Evolutionary conservation across 2,329 filamentous ascomycete species (phyloP).

Genomic region (Exophiala aquamarina): DNA sequence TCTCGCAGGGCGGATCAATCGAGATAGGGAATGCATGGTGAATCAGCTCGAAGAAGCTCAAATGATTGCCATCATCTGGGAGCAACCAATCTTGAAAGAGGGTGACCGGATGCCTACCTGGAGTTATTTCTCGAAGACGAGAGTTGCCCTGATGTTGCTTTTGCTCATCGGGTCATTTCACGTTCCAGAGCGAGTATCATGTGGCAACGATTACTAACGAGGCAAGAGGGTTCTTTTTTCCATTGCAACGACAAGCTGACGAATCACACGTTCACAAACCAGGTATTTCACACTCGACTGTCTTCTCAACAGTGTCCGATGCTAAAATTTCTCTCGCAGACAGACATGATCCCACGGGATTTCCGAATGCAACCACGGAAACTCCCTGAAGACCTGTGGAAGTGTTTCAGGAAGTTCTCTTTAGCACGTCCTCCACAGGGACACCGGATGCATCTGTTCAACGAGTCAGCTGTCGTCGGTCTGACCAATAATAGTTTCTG

Average conservation of each 20-base stretch:
- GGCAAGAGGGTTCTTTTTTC: too few relatives aligned
- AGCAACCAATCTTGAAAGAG: slow-evolving; percentile 5
- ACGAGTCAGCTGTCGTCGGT: slow-evolving; percentile 8
- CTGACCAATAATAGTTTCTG: slow-evolving; percentile 18
- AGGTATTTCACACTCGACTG: too few relatives aligned
- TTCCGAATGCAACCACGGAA: slow-evolving; percentile 5
- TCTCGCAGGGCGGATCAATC: slow-evolving; percentile 8
- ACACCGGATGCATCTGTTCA: slow-evolving; percentile 17
- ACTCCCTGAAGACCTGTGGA: slow-evolving; percentile 9
- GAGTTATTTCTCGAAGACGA: slow-evolving; percentile 24
- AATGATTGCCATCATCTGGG: slow-evolving; percentile 19
- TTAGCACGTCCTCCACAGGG: slow-evolving; percentile 14
- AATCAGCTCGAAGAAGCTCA: slow-evolving; percentile 11
- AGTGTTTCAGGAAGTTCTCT: slow-evolving; percentile 11
- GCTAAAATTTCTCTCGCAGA: too few relatives aligned
- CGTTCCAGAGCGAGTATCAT: slow-evolving; percentile 15
- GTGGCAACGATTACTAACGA: slow-evolving; percentile 18
- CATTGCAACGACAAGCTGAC: too few relatives aligned
- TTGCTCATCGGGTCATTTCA: slow-evolving; percentile 13
- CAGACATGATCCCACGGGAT: slow-evolving; percentile 1
- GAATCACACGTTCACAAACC: too few relatives aligned
- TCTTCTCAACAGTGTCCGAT: too few relatives aligned
- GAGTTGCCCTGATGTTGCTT: slow-evolving; percentile 21
- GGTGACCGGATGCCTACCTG: slow-evolving; percentile 20
- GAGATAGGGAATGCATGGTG: slow-evolving; percentile 15